Percentiles rank a stretch among this genome's conserved stretches.
Evolutionary conservation across 371 early-diverging fungal genomes (phyloP).

Genomic region (Entomophthora muscae): DNA sequence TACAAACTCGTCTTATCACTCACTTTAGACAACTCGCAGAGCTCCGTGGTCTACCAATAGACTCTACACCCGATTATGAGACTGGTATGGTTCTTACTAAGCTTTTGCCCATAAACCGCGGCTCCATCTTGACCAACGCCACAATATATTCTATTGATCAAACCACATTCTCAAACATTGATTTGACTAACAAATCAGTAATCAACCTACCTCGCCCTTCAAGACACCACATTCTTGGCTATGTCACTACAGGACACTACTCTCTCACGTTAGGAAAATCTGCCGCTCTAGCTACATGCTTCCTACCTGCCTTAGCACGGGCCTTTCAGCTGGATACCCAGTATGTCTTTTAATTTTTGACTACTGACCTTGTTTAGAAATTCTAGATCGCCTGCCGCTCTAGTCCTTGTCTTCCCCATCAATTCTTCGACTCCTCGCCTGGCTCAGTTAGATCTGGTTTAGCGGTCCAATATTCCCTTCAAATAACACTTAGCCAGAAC

Average conservation of each 20-base stretch:
- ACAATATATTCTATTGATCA: conserved; percentile 12
- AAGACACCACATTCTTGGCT: conserved; percentile 31
- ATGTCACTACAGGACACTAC: conserved; percentile 47
- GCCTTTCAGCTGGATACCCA: neutral
- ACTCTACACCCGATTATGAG: conserved; percentile 11
- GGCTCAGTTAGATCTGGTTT: neutral
- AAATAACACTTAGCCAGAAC: too few species aligned
- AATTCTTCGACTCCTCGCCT: neutral
- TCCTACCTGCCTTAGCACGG: neutral
- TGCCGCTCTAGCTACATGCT: neutral
- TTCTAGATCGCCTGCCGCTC: neutral
- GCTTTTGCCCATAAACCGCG: conserved; percentile 11
- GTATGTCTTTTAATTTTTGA: neutral
- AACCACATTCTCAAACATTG: conserved; percentile 13
- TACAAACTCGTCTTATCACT: conserved; percentile 6
- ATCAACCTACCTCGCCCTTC: conserved; percentile 9
- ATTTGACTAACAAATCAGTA: conserved; percentile 8
- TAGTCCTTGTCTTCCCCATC: neutral
- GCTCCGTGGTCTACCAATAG: conserved; percentile 5
- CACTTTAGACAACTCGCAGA: neutral
- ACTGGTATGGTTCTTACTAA: conserved; percentile 7
- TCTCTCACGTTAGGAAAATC: conserved; percentile 36
- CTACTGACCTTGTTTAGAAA: too few species aligned
- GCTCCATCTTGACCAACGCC: conserved; percentile 11
- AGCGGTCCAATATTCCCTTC: too few species aligned